Conservation (phyloP, 1,139 yeast species). For the Zygosaccharomyces pseudobailii region DNA sequence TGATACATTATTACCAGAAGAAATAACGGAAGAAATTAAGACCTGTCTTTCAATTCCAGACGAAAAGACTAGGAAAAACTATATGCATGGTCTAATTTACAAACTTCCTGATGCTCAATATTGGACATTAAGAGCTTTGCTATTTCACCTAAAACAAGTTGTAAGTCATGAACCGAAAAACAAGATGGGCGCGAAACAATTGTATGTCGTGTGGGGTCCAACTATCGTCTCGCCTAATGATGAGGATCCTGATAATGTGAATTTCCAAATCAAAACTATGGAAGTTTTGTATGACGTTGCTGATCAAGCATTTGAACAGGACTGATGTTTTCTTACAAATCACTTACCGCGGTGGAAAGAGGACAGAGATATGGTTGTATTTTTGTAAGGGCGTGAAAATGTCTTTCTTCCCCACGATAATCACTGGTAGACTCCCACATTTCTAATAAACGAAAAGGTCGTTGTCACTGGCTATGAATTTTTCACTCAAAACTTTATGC, state of each 20-base stretch:
- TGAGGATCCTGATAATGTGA: slow-evolving; percentile 70
- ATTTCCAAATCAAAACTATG: slow-evolving; percentile 73
- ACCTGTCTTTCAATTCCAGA: slow-evolving; percentile 71
- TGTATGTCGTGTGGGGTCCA: slow-evolving; percentile 94
- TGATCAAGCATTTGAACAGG: slow-evolving; percentile 81
- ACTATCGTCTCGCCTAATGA: slow-evolving; percentile 61
- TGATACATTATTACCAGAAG: slow-evolving; percentile 60
- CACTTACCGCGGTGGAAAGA: too few species aligned
- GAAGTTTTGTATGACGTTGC: slow-evolving; percentile 82
- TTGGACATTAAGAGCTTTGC: slow-evolving; percentile 77
- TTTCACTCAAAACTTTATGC: slow-evolving; percentile 11
- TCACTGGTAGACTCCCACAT: background rate
- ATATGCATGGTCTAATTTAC: slow-evolving; percentile 80
- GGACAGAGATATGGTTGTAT: too few species aligned
- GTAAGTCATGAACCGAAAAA: slow-evolving; percentile 59
- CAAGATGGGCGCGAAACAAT: slow-evolving; percentile 73
- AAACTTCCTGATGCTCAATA: slow-evolving; percentile 92
- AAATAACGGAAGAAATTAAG: slow-evolving; percentile 53
- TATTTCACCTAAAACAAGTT: slow-evolving; percentile 79
- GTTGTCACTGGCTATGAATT: slow-evolving; percentile 10
- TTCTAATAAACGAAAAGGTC: slow-evolving; percentile 7
- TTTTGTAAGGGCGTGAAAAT: too few species aligned
- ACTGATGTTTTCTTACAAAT: slow-evolving; percentile 26
- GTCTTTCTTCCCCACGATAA: too few species aligned
- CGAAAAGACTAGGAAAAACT: slow-evolving; percentile 55